These are phyloP conservation scores for Monascus purpureus DNA, from an alignment of 495 filamentous ascomycete genomes.

Conservation along the genomic window DNA sequence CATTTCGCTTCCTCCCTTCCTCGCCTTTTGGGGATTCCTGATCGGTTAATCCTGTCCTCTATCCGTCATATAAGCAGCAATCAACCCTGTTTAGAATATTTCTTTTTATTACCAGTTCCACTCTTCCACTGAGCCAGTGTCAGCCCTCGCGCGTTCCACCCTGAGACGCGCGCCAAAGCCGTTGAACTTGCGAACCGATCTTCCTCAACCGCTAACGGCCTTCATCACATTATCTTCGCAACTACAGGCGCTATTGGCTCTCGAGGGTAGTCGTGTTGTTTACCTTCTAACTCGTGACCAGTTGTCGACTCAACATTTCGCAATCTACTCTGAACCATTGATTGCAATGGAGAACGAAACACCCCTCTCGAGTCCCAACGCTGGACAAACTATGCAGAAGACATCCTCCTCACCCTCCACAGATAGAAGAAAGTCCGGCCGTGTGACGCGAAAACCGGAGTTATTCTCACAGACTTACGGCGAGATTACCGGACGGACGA, in stretches of 20 bases:
- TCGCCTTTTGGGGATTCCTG: too few species aligned
- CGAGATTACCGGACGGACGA: slow-evolving; percentile 22
- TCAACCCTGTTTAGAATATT: too few species aligned
- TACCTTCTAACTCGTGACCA: too few species aligned
- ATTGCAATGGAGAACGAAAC: slow-evolving; percentile 23
- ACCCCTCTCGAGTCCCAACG: slow-evolving; percentile 14
- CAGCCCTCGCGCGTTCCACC: background rate
- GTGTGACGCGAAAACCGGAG: slow-evolving; percentile 60
- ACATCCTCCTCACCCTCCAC: slow-evolving; percentile 28
- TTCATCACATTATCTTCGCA: too few species aligned
- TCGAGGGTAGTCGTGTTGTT: too few species aligned
- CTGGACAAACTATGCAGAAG: slow-evolving; percentile 6
- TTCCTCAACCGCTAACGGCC: background rate
- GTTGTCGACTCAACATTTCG: too few species aligned
- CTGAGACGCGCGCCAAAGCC: background rate
- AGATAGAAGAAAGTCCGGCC: slow-evolving; percentile 65
- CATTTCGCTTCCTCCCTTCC: too few species aligned
- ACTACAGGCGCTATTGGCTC: too few species aligned
- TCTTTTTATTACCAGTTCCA: too few species aligned
- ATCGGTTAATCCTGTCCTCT: too few species aligned
- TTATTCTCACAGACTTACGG: slow-evolving; percentile 39
- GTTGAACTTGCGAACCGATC: background rate
- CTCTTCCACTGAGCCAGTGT: background rate
- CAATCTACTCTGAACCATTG: too few species aligned
- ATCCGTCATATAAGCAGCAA: too few species aligned